These are phyloP conservation scores for Botrytis fragariae DNA, from an alignment of 2,329 filamentous ascomycete genomes.

Conservation along the genomic window DNA sequence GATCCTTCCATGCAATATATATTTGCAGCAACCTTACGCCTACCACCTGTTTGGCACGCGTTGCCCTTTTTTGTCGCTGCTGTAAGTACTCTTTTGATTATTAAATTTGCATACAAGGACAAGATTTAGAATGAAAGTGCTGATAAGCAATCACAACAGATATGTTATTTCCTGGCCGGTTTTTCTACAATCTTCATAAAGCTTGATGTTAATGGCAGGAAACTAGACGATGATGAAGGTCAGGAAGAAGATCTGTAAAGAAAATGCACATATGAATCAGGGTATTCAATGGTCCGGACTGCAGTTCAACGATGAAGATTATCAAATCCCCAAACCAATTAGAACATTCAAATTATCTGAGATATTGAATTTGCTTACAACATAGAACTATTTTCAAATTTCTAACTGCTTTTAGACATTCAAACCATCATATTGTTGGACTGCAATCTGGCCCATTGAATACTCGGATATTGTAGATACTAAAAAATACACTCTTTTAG, in stretches of 20 bases:
- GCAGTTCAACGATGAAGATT: too few species aligned
- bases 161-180: constrained; percentile 13
- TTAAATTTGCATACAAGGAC: neutral
- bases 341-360: too few species aligned
- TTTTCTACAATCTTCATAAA: constrained; percentile 7
- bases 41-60: constrained; percentile 32
- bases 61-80: constrained; percentile 37
- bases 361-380: too few species aligned
- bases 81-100: constrained; percentile 27
- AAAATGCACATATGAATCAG: neutral
- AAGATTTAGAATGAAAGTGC: neutral
- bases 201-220: neutral
- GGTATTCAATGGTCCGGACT: too few species aligned
- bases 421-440: too few species aligned
- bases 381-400: too few species aligned
- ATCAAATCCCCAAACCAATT: too few species aligned
- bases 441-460: too few species aligned
- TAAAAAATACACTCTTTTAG: too few species aligned
- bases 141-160: neutral
- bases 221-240: neutral
- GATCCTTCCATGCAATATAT: constrained; percentile 37
- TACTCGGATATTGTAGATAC: too few species aligned
- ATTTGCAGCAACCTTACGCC: constrained; percentile 31
- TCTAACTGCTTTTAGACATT: too few species aligned
- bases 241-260: neutral